phyloP scores from a whole-genome alignment of 352 stramenopile species.

The Globisporangium heterothallicum region DNA sequence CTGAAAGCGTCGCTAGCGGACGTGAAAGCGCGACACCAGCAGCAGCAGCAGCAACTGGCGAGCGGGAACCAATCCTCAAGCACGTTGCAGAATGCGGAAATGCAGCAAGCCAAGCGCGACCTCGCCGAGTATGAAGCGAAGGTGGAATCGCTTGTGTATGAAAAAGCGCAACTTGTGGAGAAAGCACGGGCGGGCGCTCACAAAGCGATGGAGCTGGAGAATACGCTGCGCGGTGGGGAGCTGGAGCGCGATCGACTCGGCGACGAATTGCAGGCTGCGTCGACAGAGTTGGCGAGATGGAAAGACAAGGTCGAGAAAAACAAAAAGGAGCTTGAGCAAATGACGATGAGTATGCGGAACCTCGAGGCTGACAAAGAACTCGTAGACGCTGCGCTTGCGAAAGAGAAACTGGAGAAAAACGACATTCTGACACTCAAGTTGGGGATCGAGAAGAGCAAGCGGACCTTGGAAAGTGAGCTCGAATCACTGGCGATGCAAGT shows the following conservation, averaged over 20 bases:
- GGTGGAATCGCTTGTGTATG: slow-evolving; percentile 12
- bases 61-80: too few species aligned
- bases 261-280: slow-evolving; percentile 14
- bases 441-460: slow-evolving; percentile 21
- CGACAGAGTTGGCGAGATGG: slow-evolving; percentile 23
- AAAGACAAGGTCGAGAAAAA: slow-evolving; percentile 29
- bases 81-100: too few species aligned
- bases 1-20: slow-evolving; percentile 17
- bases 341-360: slow-evolving; percentile 14
- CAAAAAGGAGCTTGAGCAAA: slow-evolving; percentile 26
- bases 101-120: too few species aligned
- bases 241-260: slow-evolving; percentile 17
- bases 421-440: slow-evolving; percentile 14
- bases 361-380: slow-evolving; percentile 28
- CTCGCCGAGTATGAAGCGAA: too few species aligned
- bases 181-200: slow-evolving; percentile 21
- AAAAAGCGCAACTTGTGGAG: slow-evolving; percentile 30
- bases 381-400: slow-evolving; percentile 16
- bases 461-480: slow-evolving; percentile 20
- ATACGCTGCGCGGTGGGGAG: background rate
- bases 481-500: slow-evolving; percentile 17
- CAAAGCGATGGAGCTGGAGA: slow-evolving; percentile 19
- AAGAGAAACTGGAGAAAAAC: slow-evolving; percentile 24
- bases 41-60: slow-evolving; percentile 19
- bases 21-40: slow-evolving; percentile 3